These are phyloP conservation scores for Agaricales sp. DNA, from an alignment of 1,284 basidiomycete genomes.

Conservation along the genomic window DNA sequence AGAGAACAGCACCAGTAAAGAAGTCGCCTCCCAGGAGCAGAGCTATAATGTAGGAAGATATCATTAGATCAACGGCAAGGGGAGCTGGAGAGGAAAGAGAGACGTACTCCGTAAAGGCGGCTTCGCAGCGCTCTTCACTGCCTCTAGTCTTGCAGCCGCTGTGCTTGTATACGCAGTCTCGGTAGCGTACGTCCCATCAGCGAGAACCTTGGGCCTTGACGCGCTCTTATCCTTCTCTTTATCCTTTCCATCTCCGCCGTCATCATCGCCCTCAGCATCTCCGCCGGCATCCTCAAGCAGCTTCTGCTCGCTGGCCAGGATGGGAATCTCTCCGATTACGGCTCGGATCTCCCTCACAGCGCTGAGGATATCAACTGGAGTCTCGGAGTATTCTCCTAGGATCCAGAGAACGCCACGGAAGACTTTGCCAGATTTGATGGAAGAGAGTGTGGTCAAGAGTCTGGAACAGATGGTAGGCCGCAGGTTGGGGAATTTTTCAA, in stretches of 20 bases:
- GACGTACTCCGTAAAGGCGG: conserved; percentile 76
- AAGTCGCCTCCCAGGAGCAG: conserved; percentile 94
- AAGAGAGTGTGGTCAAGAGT: conserved; percentile 74
- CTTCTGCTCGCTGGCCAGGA: conserved; percentile 83
- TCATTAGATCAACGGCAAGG: not conserved
- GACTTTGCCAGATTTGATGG: conserved; percentile 96
- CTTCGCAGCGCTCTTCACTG: conserved; percentile 80
- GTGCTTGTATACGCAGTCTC: conserved; percentile 85
- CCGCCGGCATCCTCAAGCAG: conserved; percentile 68
- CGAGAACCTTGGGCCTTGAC: conserved; percentile 62
- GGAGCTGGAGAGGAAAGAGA: not conserved
- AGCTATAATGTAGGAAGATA: conserved; percentile 29
- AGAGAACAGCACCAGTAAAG: conserved; percentile 89
- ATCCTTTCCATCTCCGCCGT: conserved; percentile 30
- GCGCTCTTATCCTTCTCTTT: conserved; percentile 32
- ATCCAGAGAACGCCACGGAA: conserved; percentile 98
- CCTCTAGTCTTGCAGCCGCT: conserved; percentile 60
- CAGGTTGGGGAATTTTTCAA: conserved; percentile 93
- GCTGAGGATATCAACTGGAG: conserved; percentile 53
- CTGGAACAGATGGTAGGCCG: conserved; percentile 82
- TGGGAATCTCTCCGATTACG: conserved; percentile 93
- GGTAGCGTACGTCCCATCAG: conserved; percentile 97
- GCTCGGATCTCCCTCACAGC: conserved; percentile 79
- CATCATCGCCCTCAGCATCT: conserved; percentile 34
- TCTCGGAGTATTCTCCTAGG: conserved; percentile 87